These are phyloP conservation scores for Camelina sativa DNA, from an alignment of 345 rosid species.

Conservation along the genomic window DNA sequence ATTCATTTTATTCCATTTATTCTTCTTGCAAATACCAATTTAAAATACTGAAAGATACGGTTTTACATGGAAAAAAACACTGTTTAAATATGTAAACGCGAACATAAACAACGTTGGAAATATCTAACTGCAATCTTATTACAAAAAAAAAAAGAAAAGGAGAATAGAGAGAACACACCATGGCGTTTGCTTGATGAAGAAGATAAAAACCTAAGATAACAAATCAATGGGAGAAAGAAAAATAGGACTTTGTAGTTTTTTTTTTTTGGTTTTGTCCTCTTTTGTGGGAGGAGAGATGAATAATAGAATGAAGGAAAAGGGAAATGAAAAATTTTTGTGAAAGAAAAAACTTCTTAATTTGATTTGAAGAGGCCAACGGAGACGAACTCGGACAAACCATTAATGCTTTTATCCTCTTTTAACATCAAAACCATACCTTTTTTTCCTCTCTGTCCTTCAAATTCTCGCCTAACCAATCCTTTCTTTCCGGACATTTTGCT, in stretches of 20 bases:
- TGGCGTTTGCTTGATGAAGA: conserved; percentile 37
- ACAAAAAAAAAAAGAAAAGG: not conserved
- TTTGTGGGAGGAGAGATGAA: conserved; percentile 45
- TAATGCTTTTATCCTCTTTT: not conserved
- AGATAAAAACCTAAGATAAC: conserved; percentile 22
- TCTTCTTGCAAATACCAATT: not conserved
- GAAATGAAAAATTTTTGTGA: conserved; percentile 23
- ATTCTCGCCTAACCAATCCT: conserved; percentile 33
- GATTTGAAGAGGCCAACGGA: conserved; percentile 48
- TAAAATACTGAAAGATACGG: not conserved
- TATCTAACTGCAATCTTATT: not conserved
- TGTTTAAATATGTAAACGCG: not conserved
- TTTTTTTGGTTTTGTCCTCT: not conserved
- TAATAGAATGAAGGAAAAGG: conserved; percentile 39
- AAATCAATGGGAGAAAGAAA: not conserved
- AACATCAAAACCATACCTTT: conserved; percentile 31
- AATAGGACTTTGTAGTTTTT: not conserved
- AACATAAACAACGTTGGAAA: conserved; percentile 5
- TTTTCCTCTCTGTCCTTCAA: conserved; percentile 33
- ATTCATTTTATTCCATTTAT: not conserved
- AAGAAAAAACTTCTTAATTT: not conserved
- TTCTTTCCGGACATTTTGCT: not conserved
- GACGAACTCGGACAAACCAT: conserved; percentile 48
- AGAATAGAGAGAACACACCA: conserved; percentile 37
- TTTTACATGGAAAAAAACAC: not conserved